Evolutionary conservation across 2,329 filamentous ascomycete genomes (phyloP).

Genomic region (Diaporthe caulivora): DNA sequence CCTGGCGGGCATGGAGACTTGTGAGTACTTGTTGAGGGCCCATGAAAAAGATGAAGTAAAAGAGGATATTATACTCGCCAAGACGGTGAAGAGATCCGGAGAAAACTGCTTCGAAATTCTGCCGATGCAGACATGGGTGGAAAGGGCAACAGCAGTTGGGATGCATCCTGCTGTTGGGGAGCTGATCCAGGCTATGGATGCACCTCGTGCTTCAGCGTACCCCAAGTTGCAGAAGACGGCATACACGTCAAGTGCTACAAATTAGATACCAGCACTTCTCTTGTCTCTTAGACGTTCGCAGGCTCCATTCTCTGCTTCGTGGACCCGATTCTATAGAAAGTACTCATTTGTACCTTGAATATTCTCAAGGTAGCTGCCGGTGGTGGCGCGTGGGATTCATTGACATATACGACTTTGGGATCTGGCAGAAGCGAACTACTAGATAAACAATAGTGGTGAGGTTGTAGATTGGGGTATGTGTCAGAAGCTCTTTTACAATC

Average conservation of each 20-base stretch:
- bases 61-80: neutral
- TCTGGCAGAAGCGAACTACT: no score
- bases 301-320: neutral
- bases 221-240: neutral
- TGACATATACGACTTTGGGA: no score
- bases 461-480: no score
- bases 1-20: neutral
- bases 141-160: conserved; percentile 38
- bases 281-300: neutral
- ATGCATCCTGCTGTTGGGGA: conserved; percentile 39
- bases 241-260: neutral
- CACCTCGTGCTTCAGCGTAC: neutral
- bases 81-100: neutral
- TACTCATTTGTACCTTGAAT: neutral
- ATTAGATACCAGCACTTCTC: neutral
- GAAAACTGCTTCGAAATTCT: neutral
- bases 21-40: neutral
- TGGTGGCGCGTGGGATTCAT: neutral
- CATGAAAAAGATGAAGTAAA: neutral
- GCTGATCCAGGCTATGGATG: conserved; percentile 2
- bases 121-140: neutral
- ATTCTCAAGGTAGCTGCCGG: neutral
- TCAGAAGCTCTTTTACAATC: no score
- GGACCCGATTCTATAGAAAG: neutral
- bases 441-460: no score